These are phyloP conservation scores for Gremmenia infestans DNA, from an alignment of 2,329 filamentous ascomycete species.

Conservation along the genomic window DNA sequence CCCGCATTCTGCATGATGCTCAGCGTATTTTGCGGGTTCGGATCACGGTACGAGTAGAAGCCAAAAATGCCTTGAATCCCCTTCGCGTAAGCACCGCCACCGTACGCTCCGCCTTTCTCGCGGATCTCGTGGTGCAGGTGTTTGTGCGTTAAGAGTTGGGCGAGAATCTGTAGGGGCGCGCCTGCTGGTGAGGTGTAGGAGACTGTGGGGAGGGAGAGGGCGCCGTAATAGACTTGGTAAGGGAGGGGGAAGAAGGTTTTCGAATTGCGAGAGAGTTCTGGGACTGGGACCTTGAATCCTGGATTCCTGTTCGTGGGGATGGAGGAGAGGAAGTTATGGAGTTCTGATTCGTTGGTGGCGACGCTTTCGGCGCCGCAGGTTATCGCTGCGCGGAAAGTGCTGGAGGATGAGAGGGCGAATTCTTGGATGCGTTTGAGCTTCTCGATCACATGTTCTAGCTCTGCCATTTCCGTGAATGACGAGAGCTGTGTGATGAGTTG, in stretches of 20 bases:
- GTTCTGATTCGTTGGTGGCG: constrained; percentile 61
- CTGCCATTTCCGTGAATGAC: constrained; percentile 62
- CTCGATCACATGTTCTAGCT: constrained; percentile 67
- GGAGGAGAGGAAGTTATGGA: constrained; percentile 64
- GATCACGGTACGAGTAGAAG: constrained; percentile 95
- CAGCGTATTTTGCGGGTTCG: constrained; percentile 85
- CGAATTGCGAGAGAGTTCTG: constrained; percentile 41
- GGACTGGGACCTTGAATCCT: constrained; percentile 34
- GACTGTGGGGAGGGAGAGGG: constrained; percentile 73
- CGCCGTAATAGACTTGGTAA: constrained; percentile 96
- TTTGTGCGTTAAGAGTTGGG: constrained; percentile 91
- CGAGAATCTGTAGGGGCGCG: constrained; percentile 80
- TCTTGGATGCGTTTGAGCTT: constrained; percentile 84
- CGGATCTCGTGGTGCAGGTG: constrained; percentile 96
- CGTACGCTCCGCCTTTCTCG: constrained; percentile 95
- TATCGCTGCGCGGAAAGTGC: constrained; percentile 70
- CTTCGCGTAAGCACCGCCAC: constrained; percentile 79
- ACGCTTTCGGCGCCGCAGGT: constrained; percentile 79
- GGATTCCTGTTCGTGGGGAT: constrained; percentile 44
- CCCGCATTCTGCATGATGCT: constrained; percentile 80
- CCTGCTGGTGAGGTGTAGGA: constrained; percentile 73
- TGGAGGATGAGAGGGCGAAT: constrained; percentile 64
- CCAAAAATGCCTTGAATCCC: constrained; percentile 81
- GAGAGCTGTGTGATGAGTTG: constrained; percentile 78
- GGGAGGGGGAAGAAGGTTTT: constrained; percentile 91